Base-by-base conservation (phyloP, 352 stramenopile species). In the Thalassiosira mediterranea region DNA sequence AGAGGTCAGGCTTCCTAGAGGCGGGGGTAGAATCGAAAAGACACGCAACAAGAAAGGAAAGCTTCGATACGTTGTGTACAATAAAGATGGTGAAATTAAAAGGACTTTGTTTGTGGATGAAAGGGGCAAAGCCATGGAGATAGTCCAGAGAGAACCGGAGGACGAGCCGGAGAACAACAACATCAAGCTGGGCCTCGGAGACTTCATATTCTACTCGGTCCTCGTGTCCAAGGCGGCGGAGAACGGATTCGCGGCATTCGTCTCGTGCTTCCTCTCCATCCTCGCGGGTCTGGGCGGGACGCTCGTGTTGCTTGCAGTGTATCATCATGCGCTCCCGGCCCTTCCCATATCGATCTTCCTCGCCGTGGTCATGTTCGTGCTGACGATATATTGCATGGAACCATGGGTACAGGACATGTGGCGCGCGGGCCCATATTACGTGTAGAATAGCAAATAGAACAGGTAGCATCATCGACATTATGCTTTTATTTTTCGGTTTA, bases 191-290 rank as follows among this genome's bases (percentile, higher is more conserved):
- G 79, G 79, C 13, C 37, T 87, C 2, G 96, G 97, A 0, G 97
- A 99, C 85, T 98, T 99, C 76, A 97, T 99, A 46, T 99, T 99
- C 78, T 99, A 99, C 84, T 97, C 90, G 49, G 93, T 98, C 0
- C 86, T 99, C 31, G 95, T 98, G 26, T 97, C 95, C 32, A 96
- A 97, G 34, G 97, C 97, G 21, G 96, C 96, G 17, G 94, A 97
- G 65, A 97, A 96, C 66, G 96, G 97, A 52, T 98, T 99, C 60
- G 92, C 92, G 7, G 85, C 94, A 8, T 98, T 98, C 68, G 90
- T 88, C 3, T 83, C 94, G 15, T 98, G 94, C 65, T 97, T 98
- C 59, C 67, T 98, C 58, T 93, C 96, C 25, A 94, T 99, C 70
- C 72, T 98, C 0, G 90, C 95, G 79, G 88, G 79, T 1, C 81